phyloP scores from a whole-genome alignment of 176 grass and related monocot species.

The Aegilops tauschii region DNA sequence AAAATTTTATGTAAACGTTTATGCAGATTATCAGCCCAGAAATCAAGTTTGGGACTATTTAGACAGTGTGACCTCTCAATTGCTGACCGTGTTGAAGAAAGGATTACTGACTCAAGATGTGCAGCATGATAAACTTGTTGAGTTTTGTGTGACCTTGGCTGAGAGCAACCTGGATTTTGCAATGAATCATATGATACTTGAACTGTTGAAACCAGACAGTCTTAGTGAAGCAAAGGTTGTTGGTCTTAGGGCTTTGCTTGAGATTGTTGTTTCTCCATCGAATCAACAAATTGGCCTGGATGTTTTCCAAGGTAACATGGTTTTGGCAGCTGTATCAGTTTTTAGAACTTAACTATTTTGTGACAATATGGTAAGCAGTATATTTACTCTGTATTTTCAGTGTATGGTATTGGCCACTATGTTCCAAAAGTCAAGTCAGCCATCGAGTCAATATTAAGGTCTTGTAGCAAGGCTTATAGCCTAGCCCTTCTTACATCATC shows the following conservation, averaged over 20 bases:
- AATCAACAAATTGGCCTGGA: slow-evolving; percentile 80
- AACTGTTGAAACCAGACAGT: slow-evolving; percentile 89
- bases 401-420: slow-evolving; percentile 67
- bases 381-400: slow-evolving; percentile 43
- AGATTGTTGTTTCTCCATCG: slow-evolving; percentile 85
- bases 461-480: slow-evolving; percentile 88
- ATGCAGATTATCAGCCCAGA: slow-evolving; percentile 68
- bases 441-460: slow-evolving; percentile 89
- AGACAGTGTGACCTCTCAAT: slow-evolving; percentile 94
- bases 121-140: slow-evolving; percentile 98
- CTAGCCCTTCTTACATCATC: slow-evolving; percentile 91
- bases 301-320: slow-evolving; percentile 68
- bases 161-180: slow-evolving; percentile 88
- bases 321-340: slow-evolving; percentile 16
- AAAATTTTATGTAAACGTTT: slow-evolving; percentile 97
- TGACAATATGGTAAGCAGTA: not conserved
- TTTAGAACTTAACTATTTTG: slow-evolving; percentile 9
- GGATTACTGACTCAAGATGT: slow-evolving; percentile 92
- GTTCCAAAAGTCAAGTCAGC: slow-evolving; percentile 90
- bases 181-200: slow-evolving; percentile 98
- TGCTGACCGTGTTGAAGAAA: slow-evolving; percentile 84
- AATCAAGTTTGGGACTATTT: slow-evolving; percentile 94
- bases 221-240: slow-evolving; percentile 97
- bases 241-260: slow-evolving; percentile 87
- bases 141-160: slow-evolving; percentile 93